Conservation (phyloP, 257 asterid species). For the Fraxinus anomala region DNA sequence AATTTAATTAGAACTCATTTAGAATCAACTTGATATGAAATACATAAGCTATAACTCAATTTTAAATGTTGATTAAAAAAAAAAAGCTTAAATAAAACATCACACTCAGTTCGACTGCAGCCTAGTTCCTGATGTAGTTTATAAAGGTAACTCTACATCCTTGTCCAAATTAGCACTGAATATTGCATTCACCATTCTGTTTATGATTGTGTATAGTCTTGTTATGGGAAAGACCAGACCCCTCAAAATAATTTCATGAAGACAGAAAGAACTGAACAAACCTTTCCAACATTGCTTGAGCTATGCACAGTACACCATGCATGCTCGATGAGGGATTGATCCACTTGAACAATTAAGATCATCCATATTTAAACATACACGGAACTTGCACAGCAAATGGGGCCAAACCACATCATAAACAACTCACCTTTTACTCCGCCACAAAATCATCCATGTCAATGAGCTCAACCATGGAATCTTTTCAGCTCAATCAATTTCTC, state of each 20-base stretch:
- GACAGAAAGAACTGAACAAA: background rate
- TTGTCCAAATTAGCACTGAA: background rate
- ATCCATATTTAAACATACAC: background rate
- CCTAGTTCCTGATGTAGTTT: background rate
- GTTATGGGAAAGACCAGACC: background rate
- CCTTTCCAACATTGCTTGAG: background rate
- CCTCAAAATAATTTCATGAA: background rate
- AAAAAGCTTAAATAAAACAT: background rate
- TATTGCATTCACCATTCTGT: background rate
- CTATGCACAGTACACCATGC: background rate
- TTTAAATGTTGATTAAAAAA: background rate
- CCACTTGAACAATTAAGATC: background rate
- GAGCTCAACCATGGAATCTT: slow-evolving; percentile 24
- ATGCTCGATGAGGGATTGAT: background rate
- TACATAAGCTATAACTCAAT: background rate
- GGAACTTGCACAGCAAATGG: background rate
- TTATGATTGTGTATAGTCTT: background rate
- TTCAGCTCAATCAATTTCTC: slow-evolving; percentile 26
- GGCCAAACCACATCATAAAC: background rate
- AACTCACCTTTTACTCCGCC: background rate
- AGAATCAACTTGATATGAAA: too few species aligned
- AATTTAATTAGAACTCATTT: too few species aligned
- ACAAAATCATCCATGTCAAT: background rate
- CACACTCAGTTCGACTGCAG: background rate
- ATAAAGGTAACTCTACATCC: background rate